A percentile compares a stretch with the other conserved stretches of the same genome.
Evolutionary conservation across 1,139 yeast species (phyloP).

Genomic region (Yamadazyma aaseri): DNA sequence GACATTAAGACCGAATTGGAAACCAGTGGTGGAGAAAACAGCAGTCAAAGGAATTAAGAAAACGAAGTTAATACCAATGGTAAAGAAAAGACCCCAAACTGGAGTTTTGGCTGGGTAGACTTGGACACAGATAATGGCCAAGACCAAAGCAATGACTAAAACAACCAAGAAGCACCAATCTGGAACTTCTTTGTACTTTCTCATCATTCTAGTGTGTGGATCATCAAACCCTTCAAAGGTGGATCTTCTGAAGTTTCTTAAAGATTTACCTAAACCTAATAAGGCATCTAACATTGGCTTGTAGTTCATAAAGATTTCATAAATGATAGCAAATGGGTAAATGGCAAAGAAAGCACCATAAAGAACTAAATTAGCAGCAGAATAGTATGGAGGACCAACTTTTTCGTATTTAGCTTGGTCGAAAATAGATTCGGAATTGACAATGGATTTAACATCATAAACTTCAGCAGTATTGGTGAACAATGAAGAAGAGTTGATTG

Average conservation of each 20-base stretch:
- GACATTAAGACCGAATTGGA: constrained; percentile 53
- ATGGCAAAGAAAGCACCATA: constrained; percentile 59
- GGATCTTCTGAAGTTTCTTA: constrained; percentile 45
- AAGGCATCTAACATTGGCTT: constrained; percentile 16
- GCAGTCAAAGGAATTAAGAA: constrained; percentile 57
- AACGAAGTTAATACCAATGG: constrained; percentile 51
- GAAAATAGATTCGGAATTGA: constrained; percentile 36
- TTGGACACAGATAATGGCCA: constrained; percentile 50
- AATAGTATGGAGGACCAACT: constrained; percentile 48
- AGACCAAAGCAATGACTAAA: constrained; percentile 45
- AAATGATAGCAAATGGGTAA: constrained; percentile 56
- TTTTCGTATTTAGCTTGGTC: constrained; percentile 39
- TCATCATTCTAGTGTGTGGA: constrained; percentile 58
- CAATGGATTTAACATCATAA: constrained; percentile 41
- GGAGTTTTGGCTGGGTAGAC: constrained; percentile 51
- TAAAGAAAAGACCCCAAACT: constrained; percentile 58
- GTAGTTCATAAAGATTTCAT: constrained; percentile 35
- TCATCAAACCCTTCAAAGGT: constrained; percentile 33
- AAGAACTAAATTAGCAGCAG: constrained; percentile 41
- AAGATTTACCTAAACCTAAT: constrained; percentile 8
- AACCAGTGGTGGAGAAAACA: constrained; percentile 54
- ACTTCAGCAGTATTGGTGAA: constrained; percentile 48
- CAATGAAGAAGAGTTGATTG: constrained; percentile 47
- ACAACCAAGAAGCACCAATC: constrained; percentile 56
- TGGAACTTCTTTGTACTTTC: constrained; percentile 58